phyloP scores from a whole-genome alignment of 352 stramenopile species.

The Pythium coloratum region DNA sequence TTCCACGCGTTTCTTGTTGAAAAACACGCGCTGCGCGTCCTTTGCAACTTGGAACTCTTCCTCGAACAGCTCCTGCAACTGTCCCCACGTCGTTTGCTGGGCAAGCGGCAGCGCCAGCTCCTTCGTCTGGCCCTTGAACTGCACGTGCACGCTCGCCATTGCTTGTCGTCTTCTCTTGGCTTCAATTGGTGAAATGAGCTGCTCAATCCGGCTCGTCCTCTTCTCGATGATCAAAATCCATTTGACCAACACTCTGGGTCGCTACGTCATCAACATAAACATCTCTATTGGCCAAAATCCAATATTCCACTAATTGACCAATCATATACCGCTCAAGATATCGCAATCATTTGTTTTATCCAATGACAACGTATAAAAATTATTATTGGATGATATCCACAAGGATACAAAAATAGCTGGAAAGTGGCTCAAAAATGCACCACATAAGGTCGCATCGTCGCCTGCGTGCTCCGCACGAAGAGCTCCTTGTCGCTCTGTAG shows the following conservation, averaged over 20 bases:
- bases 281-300: neutral
- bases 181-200: slow-evolving; percentile 34
- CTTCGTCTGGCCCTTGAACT: slow-evolving; percentile 46
- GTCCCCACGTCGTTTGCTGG: slow-evolving; percentile 28
- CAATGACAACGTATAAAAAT: neutral
- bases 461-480: neutral
- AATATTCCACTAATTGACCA: neutral
- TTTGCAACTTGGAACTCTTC: slow-evolving; percentile 25
- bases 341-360: neutral
- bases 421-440: neutral
- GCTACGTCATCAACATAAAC: slow-evolving; percentile 5
- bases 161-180: slow-evolving; percentile 1
- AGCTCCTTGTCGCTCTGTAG: neutral
- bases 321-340: neutral
- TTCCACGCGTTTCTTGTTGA: slow-evolving; percentile 52
- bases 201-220: neutral
- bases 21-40: slow-evolving; percentile 62
- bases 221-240: neutral
- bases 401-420: slow-evolving; percentile 21
- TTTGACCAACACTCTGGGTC: slow-evolving; percentile 9
- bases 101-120: slow-evolving; percentile 30
- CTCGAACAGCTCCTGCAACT: slow-evolving; percentile 44
- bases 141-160: slow-evolving; percentile 43
- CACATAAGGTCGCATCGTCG: neutral
- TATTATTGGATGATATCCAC: slow-evolving; percentile 7